Evolutionary conservation across 352 stramenopile species (phyloP).

Genomic region (Peronospora tabacina): DNA sequence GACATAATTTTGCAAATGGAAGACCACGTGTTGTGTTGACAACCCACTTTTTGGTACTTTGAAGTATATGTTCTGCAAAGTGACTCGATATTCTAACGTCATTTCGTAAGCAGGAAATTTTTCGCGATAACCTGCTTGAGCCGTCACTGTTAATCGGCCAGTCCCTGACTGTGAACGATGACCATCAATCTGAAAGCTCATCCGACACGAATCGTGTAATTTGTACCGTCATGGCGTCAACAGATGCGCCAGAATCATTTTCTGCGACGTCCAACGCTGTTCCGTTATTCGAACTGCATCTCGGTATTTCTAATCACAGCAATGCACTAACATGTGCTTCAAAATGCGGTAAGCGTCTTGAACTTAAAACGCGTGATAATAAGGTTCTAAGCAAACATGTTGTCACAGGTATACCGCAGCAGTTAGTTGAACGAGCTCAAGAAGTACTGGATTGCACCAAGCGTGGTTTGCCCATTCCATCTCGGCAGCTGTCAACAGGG

Average conservation of each 20-base stretch:
- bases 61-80: conserved; percentile 25
- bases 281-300: conserved; percentile 55
- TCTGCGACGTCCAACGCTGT: conserved; percentile 18
- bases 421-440: conserved; percentile 38
- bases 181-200: conserved; percentile 2
- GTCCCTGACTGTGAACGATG: conserved; percentile 1
- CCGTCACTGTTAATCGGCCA: conserved; percentile 15
- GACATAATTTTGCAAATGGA: conserved; percentile 14
- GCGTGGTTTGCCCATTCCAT: conserved; percentile 21
- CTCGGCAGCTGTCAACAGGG: conserved; percentile 19
- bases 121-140: conserved; percentile 37
- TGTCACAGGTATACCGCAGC: conserved; percentile 35
- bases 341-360: conserved; percentile 40
- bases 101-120: conserved; percentile 42
- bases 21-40: conserved; percentile 65
- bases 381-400: conserved; percentile 4
- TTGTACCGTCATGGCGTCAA: conserved; percentile 57
- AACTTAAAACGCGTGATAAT: not conserved
- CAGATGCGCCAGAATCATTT: conserved; percentile 15
- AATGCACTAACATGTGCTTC: conserved; percentile 65
- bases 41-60: conserved; percentile 66
- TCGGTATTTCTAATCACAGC: conserved; percentile 57
- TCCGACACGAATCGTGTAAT: conserved; percentile 18
- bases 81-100: conserved; percentile 5
- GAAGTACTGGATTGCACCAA: conserved; percentile 36